Percentiles rank a stretch among this genome's conserved stretches.
Conservation (phyloP, 2,329 filamentous ascomycete species). For the Diaporthe sp. region DNA sequence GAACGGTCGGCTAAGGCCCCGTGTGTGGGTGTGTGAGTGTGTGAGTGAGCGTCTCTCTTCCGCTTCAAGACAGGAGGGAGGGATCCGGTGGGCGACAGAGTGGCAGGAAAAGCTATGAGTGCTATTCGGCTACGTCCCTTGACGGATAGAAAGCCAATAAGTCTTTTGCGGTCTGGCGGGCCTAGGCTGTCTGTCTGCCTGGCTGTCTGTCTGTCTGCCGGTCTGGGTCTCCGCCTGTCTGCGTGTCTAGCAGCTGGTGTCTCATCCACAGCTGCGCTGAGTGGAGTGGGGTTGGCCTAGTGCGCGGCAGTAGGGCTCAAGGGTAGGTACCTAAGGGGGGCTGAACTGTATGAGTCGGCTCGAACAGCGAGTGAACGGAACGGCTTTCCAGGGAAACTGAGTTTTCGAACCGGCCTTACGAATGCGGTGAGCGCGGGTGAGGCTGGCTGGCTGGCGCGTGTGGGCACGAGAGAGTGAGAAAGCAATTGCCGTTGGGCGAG, state of each 20-base stretch:
- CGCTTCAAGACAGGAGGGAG: background rate
- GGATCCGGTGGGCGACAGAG: background rate
- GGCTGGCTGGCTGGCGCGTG: background rate
- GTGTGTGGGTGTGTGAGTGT: no score
- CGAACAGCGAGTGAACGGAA: background rate
- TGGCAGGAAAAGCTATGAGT: background rate
- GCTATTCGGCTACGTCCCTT: slow-evolving; percentile 14
- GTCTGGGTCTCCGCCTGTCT: background rate
- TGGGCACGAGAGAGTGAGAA: slow-evolving; percentile 22
- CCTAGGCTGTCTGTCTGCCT: background rate
- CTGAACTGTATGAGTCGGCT: slow-evolving; percentile 1
- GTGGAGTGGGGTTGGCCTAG: slow-evolving; percentile 22
- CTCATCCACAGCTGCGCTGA: slow-evolving; percentile 2
- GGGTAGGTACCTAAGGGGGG: background rate
- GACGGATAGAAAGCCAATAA: background rate
- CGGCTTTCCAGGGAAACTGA: slow-evolving; percentile 13
- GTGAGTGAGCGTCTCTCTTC: background rate
- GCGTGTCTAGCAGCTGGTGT: background rate
- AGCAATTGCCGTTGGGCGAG: slow-evolving; percentile 12
- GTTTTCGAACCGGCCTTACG: slow-evolving; percentile 7
- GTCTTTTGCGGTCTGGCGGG: slow-evolving; percentile 6
- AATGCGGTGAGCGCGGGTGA: slow-evolving; percentile 17
- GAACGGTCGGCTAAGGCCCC: slow-evolving; percentile 11
- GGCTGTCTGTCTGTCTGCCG: background rate
- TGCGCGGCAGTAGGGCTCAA: background rate